Percentiles rank a stretch among this genome's conserved stretches.
phyloP scores from a whole-genome alignment of 192 early-diverging fungal genomes.

The Kickxella alabastrina region DNA sequence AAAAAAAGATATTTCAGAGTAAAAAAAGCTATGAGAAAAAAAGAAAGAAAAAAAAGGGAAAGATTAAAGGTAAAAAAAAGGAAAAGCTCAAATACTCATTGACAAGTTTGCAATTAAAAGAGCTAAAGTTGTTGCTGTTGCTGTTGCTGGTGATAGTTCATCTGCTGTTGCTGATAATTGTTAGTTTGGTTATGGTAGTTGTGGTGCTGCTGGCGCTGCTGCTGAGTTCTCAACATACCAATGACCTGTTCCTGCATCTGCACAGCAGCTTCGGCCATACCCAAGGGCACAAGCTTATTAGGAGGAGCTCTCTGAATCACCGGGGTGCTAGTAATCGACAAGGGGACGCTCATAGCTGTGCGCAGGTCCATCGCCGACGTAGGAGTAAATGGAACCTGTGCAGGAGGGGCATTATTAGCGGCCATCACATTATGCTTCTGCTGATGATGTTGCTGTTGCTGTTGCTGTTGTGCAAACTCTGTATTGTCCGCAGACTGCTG shows the following conservation, averaged over 20 bases:
- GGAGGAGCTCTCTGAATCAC: conserved; percentile 2
- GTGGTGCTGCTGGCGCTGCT: conserved; percentile 6
- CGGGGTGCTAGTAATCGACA: conserved; percentile 13
- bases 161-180: not conserved
- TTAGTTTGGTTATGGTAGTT: not conserved
- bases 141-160: not conserved
- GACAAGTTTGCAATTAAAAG: not conserved
- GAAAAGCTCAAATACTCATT: not conserved
- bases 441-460: conserved; percentile 10
- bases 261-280: not conserved
- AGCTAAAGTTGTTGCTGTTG: too few species aligned
- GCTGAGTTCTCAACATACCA: not conserved
- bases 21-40: too few species aligned
- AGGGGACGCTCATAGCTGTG: conserved; percentile 17
- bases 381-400: conserved; percentile 5
- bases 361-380: conserved; percentile 13
- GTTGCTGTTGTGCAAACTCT: not conserved
- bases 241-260: conserved; percentile 13
- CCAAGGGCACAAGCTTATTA: not conserved
- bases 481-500: not conserved
- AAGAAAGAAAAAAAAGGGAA: too few species aligned
- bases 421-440: not conserved
- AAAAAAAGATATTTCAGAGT: too few species aligned
- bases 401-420: not conserved
- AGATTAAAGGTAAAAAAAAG: too few species aligned